These are phyloP conservation scores for Thalassiosira delicatula DNA, from an alignment of 352 stramenopile species.

Conservation along the genomic window DNA sequence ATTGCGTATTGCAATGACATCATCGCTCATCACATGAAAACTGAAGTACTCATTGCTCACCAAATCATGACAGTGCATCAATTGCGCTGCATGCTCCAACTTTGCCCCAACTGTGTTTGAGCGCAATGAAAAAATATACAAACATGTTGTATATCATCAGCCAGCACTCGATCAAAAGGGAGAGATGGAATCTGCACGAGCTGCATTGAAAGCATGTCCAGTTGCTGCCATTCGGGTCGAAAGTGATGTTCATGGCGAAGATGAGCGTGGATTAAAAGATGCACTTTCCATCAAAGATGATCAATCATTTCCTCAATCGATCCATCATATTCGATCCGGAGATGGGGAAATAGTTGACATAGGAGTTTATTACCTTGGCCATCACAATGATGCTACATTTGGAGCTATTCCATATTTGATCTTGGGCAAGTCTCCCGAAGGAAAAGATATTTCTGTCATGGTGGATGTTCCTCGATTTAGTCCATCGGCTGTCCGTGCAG, in stretches of 20 bases:
- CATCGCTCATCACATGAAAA: too few species aligned
- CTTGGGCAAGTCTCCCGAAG: conserved; percentile 23
- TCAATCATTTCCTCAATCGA: conserved; percentile 61
- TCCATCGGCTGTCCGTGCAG: conserved; percentile 40
- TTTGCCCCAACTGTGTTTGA: conserved; percentile 70
- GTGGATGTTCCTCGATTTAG: conserved; percentile 72
- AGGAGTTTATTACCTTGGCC: conserved; percentile 65
- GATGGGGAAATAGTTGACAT: conserved; percentile 12
- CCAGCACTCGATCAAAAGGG: conserved; percentile 34
- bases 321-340: conserved; percentile 23
- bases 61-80: conserved; percentile 69
- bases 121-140: conserved; percentile 25
- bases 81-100: conserved; percentile 71
- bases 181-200: conserved; percentile 64
- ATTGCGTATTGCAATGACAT: too few species aligned
- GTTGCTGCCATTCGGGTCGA: conserved; percentile 76
- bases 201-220: conserved; percentile 70
- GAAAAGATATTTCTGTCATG: conserved; percentile 63
- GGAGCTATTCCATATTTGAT: conserved; percentile 72
- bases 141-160: conserved; percentile 73
- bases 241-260: conserved; percentile 35
- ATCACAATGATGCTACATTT: conserved; percentile 75
- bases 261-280: conserved; percentile 43
- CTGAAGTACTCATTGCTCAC: too few species aligned
- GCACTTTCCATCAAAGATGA: conserved; percentile 53